A percentile compares a stretch with the other conserved stretches of the same genome.
Conservation (phyloP, 352 stramenopile genomes). For the Thalassiosira mediterranea region DNA sequence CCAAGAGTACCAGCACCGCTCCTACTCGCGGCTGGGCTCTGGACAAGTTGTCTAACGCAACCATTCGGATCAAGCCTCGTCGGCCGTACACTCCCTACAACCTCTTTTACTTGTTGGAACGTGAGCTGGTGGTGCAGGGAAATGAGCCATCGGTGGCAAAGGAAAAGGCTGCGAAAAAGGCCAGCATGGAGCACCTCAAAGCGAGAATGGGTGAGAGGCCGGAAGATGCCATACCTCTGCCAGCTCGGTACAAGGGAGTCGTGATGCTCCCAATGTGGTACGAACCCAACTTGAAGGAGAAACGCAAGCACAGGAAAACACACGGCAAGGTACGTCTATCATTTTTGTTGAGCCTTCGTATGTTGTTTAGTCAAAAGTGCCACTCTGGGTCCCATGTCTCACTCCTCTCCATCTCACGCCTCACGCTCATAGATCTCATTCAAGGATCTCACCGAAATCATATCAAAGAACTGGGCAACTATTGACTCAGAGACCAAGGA, state of each 20-base stretch:
- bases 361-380: too few relatives aligned
- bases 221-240: conserved; percentile 45
- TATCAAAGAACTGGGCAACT: conserved; percentile 50
- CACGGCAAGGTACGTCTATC: conserved; percentile 45
- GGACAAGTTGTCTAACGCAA: neutral
- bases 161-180: conserved; percentile 4
- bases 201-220: conserved; percentile 1
- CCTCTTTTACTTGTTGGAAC: conserved; percentile 59
- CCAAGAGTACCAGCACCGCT: neutral
- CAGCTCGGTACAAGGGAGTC: conserved; percentile 40
- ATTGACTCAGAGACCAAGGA: conserved; percentile 50
- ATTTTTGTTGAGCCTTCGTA: conserved; percentile 1
- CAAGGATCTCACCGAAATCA: conserved; percentile 52
- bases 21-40: neutral
- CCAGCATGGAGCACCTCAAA: neutral
- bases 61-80: conserved; percentile 30
- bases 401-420: neutral
- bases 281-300: conserved; percentile 57
- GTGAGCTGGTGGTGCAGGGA: conserved; percentile 48
- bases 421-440: conserved; percentile 43
- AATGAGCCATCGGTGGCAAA: conserved; percentile 7
- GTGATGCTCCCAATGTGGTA: conserved; percentile 47
- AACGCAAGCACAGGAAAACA: conserved; percentile 53
- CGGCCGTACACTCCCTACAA: conserved; percentile 60
- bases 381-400: neutral